Evolutionary conservation across 345 rosid genomes (phyloP), one percentile per base, ranked within the genome.

Genomic region (Eucalyptus globulus): DNA sequence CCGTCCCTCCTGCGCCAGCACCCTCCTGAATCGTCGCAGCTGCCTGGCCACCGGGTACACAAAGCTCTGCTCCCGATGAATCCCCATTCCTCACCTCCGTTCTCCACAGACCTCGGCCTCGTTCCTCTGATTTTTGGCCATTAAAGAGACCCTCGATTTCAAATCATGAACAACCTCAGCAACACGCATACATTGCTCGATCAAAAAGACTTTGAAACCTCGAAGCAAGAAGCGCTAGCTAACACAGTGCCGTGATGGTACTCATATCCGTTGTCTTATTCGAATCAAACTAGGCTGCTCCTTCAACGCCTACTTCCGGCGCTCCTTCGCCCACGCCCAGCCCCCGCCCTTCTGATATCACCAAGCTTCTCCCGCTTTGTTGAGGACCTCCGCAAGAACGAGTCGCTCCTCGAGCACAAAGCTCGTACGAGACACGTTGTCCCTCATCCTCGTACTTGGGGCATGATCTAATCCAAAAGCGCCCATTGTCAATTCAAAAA

Each of bases 11-110:
- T 60, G 65, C 49, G 90, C 90, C 5, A 94, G 94, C 29, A 97
- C 93, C 44, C 94, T 90, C 89, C 90, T 91, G 91, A 93, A 93
- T 89, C 93, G 15, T 53, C 24, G 92, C 89, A 81, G 91, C 92
- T 0, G 93, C 93, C 31, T 91, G 92, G n/a, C 91, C 60, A 90
- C 93, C 1, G 91, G 89, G 40, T 90, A 94, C 76, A 81, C 87
- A 81, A 89, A 90, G 60, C 93, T 88, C 89, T 93, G 44, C 90
- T 90, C 43, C 91, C 90, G 14, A 89, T 90, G 40, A 93, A 93
- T 22, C 40, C 88, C 93, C 92, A 88, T 37, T 90, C 89, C 87
- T 92, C 96, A 9, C 40, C 50, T 10, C 21, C 2, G 88, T 19
- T 4, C 95, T 95, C 94, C 93, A 93, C 44, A 90, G 37, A 67